Conservation (phyloP, 441 rosid genomes). For the Mallotus japonicus region DNA sequence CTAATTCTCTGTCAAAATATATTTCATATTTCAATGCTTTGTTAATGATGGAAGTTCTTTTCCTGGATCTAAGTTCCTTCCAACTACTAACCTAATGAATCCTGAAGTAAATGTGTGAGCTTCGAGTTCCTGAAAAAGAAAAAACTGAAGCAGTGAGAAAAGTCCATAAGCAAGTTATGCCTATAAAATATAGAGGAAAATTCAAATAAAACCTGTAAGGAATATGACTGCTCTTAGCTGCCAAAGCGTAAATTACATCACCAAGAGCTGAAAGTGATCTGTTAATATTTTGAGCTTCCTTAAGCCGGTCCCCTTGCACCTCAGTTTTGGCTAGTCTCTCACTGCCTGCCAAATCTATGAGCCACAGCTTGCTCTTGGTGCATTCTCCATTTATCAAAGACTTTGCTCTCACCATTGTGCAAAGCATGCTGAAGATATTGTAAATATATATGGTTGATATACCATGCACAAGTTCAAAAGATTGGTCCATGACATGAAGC, state of each 20-base stretch:
- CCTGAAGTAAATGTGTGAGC: slow-evolving; percentile 85
- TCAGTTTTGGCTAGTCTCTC: slow-evolving; percentile 86
- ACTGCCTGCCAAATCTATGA: slow-evolving; percentile 89
- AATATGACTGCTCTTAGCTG: slow-evolving; percentile 71
- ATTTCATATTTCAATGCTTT: too few relatives aligned
- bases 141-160: slow-evolving; percentile 5
- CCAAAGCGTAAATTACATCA: slow-evolving; percentile 75
- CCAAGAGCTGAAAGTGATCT: slow-evolving; percentile 81
- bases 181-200: not conserved
- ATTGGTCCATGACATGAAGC: not conserved
- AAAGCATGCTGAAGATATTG: slow-evolving; percentile 60
- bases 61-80: not conserved
- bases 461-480: not conserved
- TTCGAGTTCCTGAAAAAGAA: slow-evolving; percentile 62
- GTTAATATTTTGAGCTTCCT: slow-evolving; percentile 81
- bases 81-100: slow-evolving; percentile 57
- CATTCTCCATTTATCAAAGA: slow-evolving; percentile 69
- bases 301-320: slow-evolving; percentile 78
- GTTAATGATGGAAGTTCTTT: too few relatives aligned
- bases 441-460: not conserved
- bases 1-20: too few relatives aligned
- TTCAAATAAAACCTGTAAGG: slow-evolving; percentile 60
- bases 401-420: slow-evolving; percentile 69
- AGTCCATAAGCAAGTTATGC: not conserved
- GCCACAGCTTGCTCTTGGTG: slow-evolving; percentile 87